A percentile compares a stretch with the other conserved stretches of the same genome.
These are phyloP conservation scores for Salvia miltiorrhiza DNA, from an alignment of 257 asterid genomes.

Conservation along the genomic window DNA sequence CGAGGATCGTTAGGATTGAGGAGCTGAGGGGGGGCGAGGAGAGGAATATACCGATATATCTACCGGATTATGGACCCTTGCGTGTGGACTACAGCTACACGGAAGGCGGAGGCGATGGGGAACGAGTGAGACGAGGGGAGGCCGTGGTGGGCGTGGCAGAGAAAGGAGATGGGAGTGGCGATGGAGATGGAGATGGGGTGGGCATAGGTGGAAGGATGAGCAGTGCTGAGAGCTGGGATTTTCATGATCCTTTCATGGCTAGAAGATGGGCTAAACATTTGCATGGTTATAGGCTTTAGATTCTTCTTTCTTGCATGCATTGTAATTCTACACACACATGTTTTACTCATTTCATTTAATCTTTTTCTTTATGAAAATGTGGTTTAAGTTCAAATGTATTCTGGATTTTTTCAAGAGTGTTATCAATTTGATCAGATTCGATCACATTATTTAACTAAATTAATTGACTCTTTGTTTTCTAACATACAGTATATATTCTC, in stretches of 20 bases:
- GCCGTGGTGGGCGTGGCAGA: conserved; percentile 43
- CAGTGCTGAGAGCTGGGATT: conserved; percentile 78
- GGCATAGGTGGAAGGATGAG: conserved; percentile 57
- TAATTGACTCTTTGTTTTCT: no score
- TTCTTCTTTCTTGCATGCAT: neutral
- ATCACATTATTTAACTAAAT: no score
- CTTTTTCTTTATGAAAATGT: neutral
- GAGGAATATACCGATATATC: conserved; percentile 59
- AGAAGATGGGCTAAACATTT: conserved; percentile 98
- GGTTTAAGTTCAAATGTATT: neutral
- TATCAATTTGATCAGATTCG: no score
- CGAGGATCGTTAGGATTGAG: conserved; percentile 52
- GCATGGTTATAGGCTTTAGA: conserved; percentile 69
- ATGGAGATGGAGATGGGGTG: conserved; percentile 21
- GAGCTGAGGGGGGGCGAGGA: conserved; percentile 85
- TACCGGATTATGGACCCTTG: conserved; percentile 39
- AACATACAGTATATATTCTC: no score
- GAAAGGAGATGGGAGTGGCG: conserved; percentile 37
- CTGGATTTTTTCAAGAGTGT: no score
- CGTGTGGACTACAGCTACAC: conserved; percentile 67
- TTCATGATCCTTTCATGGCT: conserved; percentile 85
- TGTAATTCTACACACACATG: conserved; percentile 6
- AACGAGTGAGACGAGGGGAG: conserved; percentile 51
- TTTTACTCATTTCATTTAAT: conserved; percentile 20
- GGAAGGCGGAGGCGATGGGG: conserved; percentile 52